Base-by-base conservation (phyloP, 495 filamentous ascomycete genomes). In the Oleoguttula mirabilis region DNA sequence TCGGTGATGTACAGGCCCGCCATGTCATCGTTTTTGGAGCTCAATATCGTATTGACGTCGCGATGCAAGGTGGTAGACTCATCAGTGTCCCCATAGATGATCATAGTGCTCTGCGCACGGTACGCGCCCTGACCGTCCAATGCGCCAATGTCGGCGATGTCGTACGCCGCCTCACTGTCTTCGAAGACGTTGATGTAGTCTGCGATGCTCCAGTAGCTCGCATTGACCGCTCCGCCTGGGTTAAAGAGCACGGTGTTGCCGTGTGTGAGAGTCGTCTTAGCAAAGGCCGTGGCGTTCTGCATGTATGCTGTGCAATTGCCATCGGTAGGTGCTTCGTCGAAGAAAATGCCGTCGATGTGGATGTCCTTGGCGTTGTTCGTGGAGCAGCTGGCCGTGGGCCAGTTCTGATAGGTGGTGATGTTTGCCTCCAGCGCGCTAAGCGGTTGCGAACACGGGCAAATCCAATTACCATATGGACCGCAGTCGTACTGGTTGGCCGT, bases 351-450 rank as follows among this genome's bases (percentile, higher is more conserved):
- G 20, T 31, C 28, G 43, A 47, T 3, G 21, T 39, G 23, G 7
- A 40, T 16, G 28, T 47, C 42, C 15, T 6, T 4, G n/a, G n/a
- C n/a, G n/a, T n/a, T n/a, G 10, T 7, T 23, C 2, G 21, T 33
- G 23, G 10, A 21, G 10, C 20, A 17, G 11, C 6, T 21, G 20
- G 32, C 6, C 3, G 3, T 16, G 24, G 24, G 28, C 69, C 70
- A 73, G 15, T 48, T 49, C 1, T 60, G 54, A 46, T 71, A 75
- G 6, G 32, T 57, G 14, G 51, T 45, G 36, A 73, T 57, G 27
- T 72, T 58, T 1, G 41, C 44, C n/a, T 56, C 44, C 28, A 73
- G 54, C 0, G 40, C 46, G 3, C 48, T 47, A 28, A 52, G 50
- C 12, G 56, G 50, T 1, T 59, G 45, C 3, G 49, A 45, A 19